Evolutionary conservation across 1,284 basidiomycete species (phyloP).

Genomic region (Xanthoconium separans): DNA sequence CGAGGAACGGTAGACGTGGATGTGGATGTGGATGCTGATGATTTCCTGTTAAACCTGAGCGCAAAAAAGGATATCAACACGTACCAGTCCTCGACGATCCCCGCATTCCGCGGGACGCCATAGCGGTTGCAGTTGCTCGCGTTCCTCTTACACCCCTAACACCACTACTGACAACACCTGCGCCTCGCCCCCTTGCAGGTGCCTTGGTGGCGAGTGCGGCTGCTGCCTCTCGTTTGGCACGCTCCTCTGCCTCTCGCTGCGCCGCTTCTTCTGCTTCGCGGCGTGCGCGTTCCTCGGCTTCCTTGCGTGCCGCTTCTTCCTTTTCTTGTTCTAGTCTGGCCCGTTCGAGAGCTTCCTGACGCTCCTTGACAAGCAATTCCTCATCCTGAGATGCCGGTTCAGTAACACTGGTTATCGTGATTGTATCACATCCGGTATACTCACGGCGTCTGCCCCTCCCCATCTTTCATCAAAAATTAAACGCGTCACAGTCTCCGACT

Average conservation of each 20-base stretch:
- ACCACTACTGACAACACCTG: constrained; percentile 41
- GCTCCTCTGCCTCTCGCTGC: constrained; percentile 33
- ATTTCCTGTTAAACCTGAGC: constrained; percentile 6
- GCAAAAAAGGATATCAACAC: not conserved
- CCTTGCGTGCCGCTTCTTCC: constrained; percentile 52
- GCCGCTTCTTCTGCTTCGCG: constrained; percentile 41
- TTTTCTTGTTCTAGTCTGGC: constrained; percentile 48
- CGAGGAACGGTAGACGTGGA: constrained; percentile 23
- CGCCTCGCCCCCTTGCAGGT: constrained; percentile 33
- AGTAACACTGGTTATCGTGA: constrained; percentile 1
- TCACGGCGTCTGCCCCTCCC: constrained; percentile 66
- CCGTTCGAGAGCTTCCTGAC: constrained; percentile 44
- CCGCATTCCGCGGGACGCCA: constrained; percentile 37
- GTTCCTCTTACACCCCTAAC: constrained; percentile 58
- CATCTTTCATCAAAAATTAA: constrained; percentile 74
- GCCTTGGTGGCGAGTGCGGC: constrained; percentile 20
- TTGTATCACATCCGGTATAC: constrained; percentile 18
- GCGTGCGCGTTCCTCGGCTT: constrained; percentile 47
- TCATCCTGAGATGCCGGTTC: constrained; percentile 51
- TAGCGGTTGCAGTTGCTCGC: constrained; percentile 38
- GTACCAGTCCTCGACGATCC: constrained; percentile 25
- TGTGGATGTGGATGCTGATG: constrained; percentile 13
- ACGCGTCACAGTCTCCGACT: constrained; percentile 62
- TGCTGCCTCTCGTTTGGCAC: constrained; percentile 27
- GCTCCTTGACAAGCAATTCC: constrained; percentile 49